These are phyloP conservation scores for Diplodia intermedia DNA, from an alignment of 2,329 filamentous ascomycete species.

Conservation along the genomic window DNA sequence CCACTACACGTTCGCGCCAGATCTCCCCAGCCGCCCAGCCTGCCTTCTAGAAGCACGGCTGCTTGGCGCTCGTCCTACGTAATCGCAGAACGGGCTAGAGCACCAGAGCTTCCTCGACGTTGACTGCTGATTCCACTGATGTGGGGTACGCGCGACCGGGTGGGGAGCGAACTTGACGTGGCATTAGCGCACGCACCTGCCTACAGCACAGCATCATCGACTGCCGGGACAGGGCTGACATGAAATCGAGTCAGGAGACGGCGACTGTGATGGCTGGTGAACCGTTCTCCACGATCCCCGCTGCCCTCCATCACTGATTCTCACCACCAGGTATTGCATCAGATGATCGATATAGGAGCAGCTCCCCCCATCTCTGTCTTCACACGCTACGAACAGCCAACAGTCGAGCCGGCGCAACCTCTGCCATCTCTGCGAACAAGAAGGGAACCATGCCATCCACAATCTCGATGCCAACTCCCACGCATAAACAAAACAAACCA, in stretches of 20 bases:
- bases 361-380: slow-evolving; percentile 1
- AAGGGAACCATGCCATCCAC: not conserved
- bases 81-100: not conserved
- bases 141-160: not conserved
- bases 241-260: not conserved
- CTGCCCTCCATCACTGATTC: not conserved
- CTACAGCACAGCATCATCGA: not conserved
- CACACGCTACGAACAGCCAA: no score
- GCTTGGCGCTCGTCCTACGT: slow-evolving; percentile 2
- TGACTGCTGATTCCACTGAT: not conserved
- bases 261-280: not conserved
- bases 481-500: not conserved
- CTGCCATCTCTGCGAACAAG: not conserved
- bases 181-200: slow-evolving; percentile 18
- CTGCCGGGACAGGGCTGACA: not conserved
- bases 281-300: not conserved
- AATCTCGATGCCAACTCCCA: not conserved
- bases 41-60: slow-evolving; percentile 16
- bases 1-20: slow-evolving; percentile 1
- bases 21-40: slow-evolving; percentile 6
- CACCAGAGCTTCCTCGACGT: not conserved
- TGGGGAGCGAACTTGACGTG: slow-evolving; percentile 20
- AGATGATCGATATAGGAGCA: not conserved
- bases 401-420: not conserved
- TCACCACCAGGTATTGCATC: not conserved